A percentile compares a stretch with the other conserved stretches of the same genome.
Conservation (phyloP, 139 green algal species). For the Yamagishiella unicocca region DNA sequence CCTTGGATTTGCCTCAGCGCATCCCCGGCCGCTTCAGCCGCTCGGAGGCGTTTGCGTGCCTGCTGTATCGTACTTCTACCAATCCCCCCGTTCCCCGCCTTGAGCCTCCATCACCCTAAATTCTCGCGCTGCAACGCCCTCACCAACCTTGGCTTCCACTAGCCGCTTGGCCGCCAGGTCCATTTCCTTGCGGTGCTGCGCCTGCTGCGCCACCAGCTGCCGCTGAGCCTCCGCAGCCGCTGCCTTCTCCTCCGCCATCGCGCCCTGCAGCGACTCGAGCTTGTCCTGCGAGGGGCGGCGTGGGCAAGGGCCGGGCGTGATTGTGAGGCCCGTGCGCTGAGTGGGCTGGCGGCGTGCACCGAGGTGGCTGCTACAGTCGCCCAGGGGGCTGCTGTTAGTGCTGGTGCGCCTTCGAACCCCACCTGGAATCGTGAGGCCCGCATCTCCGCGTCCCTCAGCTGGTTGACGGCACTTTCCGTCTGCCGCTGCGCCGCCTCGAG, state of each 20-base stretch:
- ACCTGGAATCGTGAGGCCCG: not conserved
- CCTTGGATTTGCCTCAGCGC: too few relatives aligned
- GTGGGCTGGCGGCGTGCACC: too few relatives aligned
- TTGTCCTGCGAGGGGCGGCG: conserved; percentile 2
- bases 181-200: conserved; percentile 39
- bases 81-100: too few relatives aligned
- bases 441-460: conserved; percentile 41
- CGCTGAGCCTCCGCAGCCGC: not conserved
- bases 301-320: too few relatives aligned
- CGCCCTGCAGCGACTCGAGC: not conserved
- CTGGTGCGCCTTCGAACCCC: not conserved
- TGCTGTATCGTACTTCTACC: too few relatives aligned
- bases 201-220: not conserved
- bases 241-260: not conserved
- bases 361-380: too few relatives aligned
- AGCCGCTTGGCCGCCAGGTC: conserved; percentile 30
- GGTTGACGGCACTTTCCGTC: conserved; percentile 35
- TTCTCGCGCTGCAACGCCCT: too few relatives aligned
- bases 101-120: too few relatives aligned
- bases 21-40: too few relatives aligned
- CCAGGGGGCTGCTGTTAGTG: not conserved
- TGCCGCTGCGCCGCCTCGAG: conserved; percentile 51
- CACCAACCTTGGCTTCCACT: conserved; percentile 4
- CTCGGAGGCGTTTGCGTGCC: too few relatives aligned
- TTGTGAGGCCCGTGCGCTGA: too few relatives aligned